Base-by-base conservation (phyloP, 768 basidiomycete genomes). In the Epithele typhae region DNA sequence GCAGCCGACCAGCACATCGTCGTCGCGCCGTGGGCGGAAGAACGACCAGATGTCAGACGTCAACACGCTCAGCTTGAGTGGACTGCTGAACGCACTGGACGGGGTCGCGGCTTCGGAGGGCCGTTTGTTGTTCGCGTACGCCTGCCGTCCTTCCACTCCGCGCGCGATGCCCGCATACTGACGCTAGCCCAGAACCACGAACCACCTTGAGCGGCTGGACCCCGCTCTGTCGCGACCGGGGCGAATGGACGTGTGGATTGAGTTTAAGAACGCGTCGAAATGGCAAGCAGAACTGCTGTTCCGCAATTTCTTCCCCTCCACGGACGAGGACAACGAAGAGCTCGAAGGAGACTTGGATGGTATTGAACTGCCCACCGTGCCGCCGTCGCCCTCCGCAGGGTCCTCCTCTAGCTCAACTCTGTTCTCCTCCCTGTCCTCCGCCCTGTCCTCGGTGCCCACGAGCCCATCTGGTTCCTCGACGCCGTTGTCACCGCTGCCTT, bases 221-320 rank as follows among this genome's bases (percentile, higher is more conserved):
- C 88, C 91, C 4, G 92, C 92, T 0, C 78, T 95, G 10, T 87
- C 84, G n/a, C 84, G 92, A 43, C 90, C 92, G 5, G 92, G 92
- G 15, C 84, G 87, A 23, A 88, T 90, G 86, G 92, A 94, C 59
- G 87, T 95, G 7, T 90, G 88, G 82, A 77, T 94, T 37, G 87
- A 92, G 64, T 94, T 94, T 72, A 87, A 83, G 71, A 83, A 87
- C 51, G 85, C 92, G 25, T 84, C 81, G 50, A 83, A 82, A 54
- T 84, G 82, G 78, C 90, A 93, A 61, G 88, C 88, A 1, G 87
- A 92, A 64, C 81, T 80, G 18, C 74, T 92, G 34, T 92, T 91
- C 79, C 78, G 84, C 51, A 92, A 92, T 67, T 92, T 92, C 69
- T 92, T 92, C 82, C 90, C 90, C 0, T 86, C 79, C 14, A 71